Percentiles rank a stretch among this genome's conserved stretches.
phyloP scores from a whole-genome alignment of 1,284 basidiomycete species.

The Cryptococcus sp. region DNA sequence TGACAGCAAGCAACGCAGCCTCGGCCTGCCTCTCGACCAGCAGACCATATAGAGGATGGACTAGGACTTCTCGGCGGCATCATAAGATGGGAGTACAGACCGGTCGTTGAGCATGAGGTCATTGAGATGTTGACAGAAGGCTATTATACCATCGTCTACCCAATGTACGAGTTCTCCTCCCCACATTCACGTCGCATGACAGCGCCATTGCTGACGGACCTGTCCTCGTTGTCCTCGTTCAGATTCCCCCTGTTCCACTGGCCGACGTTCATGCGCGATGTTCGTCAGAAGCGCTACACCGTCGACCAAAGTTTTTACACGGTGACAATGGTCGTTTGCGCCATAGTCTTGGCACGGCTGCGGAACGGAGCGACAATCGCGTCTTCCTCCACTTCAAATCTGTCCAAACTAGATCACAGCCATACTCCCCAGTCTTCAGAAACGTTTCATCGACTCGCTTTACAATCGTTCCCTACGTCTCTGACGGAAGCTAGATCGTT shows the following conservation, averaged over 20 bases:
- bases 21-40: neutral
- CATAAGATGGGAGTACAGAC: conserved; percentile 24
- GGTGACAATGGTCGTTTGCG: conserved; percentile 40
- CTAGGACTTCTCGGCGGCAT: too few species aligned
- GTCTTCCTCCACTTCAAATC: neutral
- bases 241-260: conserved; percentile 46
- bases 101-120: conserved; percentile 19
- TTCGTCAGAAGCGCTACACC: conserved; percentile 26
- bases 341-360: conserved; percentile 36
- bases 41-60: too few species aligned
- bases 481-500: conserved; percentile 26
- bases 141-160: conserved; percentile 41
- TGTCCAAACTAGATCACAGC: conserved; percentile 1
- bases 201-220: neutral
- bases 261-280: conserved; percentile 32
- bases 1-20: neutral
- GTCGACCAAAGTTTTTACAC: conserved; percentile 36
- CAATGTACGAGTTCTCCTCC: conserved; percentile 38
- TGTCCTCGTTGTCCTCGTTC: neutral
- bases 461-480: conserved; percentile 27
- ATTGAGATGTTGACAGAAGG: conserved; percentile 31
- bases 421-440: conserved; percentile 23
- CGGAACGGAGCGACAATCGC: conserved; percentile 30
- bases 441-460: conserved; percentile 31
- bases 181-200: neutral